These are phyloP conservation scores for Hyphodiscus sp. DNA, from an alignment of 2,329 filamentous ascomycete species.

Conservation along the genomic window DNA sequence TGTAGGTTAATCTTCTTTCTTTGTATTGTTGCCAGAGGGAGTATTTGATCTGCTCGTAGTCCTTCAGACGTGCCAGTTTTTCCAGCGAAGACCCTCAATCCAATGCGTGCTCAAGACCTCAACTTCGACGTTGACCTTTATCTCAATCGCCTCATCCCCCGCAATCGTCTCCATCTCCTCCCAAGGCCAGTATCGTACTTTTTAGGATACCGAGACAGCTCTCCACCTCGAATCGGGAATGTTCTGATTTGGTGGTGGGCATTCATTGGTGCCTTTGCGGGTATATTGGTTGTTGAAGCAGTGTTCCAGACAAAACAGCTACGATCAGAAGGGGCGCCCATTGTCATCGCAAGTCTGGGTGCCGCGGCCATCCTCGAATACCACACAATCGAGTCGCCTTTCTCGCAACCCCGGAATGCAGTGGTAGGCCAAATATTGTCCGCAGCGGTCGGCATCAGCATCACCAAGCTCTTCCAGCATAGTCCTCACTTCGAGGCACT, in stretches of 20 bases:
- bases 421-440: constrained; percentile 61
- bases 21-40: neutral
- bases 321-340: constrained; percentile 43
- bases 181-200: constrained; percentile 63
- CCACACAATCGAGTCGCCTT: constrained; percentile 62
- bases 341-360: constrained; percentile 66
- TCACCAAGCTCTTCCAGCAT: constrained; percentile 58
- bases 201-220: constrained; percentile 52
- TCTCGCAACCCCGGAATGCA: constrained; percentile 66
- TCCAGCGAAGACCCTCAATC: neutral
- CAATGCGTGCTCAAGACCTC: neutral
- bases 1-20: neutral
- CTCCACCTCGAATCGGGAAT: constrained; percentile 42
- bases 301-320: constrained; percentile 49
- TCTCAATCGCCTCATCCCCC: constrained; percentile 63
- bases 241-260: constrained; percentile 55
- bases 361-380: constrained; percentile 72
- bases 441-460: constrained; percentile 51
- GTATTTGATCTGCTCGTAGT: neutral
- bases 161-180: constrained; percentile 55
- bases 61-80: neutral
- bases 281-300: constrained; percentile 52
- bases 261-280: constrained; percentile 56
- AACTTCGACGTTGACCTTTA: constrained; percentile 69
- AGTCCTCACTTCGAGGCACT: constrained; percentile 42